A percentile compares a stretch with the other conserved stretches of the same genome.
Evolutionary conservation across 2,329 filamentous ascomycete species (phyloP).

Genomic region (Zasmidium cellare): DNA sequence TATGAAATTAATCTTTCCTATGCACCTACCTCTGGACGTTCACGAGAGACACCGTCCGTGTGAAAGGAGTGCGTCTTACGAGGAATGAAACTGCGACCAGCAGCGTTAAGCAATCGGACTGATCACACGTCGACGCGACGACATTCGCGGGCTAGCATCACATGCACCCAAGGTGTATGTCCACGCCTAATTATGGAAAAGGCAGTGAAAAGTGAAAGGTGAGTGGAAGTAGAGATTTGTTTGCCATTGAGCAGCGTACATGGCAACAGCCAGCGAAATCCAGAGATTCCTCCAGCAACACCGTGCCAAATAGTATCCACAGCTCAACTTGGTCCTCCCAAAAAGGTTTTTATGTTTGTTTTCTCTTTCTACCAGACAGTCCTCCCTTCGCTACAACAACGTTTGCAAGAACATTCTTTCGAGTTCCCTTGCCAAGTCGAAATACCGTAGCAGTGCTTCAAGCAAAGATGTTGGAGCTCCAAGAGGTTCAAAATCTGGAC

Average conservation of each 20-base stretch:
- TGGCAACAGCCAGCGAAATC: slow-evolving; percentile 3
- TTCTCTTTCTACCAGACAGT: slow-evolving; percentile 26
- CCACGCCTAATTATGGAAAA: background rate
- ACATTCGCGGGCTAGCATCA: no score
- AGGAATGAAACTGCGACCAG: no score
- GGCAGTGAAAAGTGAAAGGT: background rate
- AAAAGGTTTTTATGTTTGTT: slow-evolving; percentile 19
- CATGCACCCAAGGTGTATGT: no score
- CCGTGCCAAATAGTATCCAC: background rate
- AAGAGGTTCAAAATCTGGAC: slow-evolving; percentile 21
- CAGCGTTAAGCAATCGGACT: no score
- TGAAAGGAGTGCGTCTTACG: no score
- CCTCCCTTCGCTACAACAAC: background rate
- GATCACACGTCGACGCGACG: no score
- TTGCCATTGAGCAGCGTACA: slow-evolving; percentile 15
- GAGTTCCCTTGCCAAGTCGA: background rate
- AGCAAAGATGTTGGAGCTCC: background rate
- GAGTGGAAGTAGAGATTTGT: background rate
- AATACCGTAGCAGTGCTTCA: background rate
- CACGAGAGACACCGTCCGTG: no score
- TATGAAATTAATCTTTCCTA: no score
- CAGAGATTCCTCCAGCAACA: slow-evolving; percentile 2
- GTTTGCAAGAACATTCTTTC: background rate
- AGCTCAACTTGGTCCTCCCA: slow-evolving; percentile 4
- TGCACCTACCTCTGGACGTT: no score